Conservation (phyloP, 495 filamentous ascomycete genomes). For the Neurospora tetraspora region DNA sequence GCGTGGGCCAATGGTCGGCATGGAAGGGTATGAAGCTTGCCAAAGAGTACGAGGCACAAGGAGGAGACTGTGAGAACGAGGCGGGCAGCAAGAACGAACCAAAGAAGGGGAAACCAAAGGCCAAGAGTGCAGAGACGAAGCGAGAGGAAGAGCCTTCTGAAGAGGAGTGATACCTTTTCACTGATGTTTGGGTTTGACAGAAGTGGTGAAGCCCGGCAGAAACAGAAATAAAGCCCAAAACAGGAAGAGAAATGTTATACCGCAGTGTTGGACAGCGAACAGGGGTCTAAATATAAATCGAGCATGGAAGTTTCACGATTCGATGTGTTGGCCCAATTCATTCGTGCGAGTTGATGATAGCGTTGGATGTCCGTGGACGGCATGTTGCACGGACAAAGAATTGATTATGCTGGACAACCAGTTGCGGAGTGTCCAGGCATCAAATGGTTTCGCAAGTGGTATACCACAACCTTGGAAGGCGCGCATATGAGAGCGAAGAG, state of each 20-base stretch:
- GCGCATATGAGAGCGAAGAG: not conserved
- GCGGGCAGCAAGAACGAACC: conserved; percentile 43
- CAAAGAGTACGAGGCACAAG: conserved; percentile 44
- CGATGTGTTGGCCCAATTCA: not conserved
- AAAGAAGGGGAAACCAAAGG: conserved; percentile 34
- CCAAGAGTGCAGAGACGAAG: conserved; percentile 22
- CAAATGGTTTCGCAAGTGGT: not conserved
- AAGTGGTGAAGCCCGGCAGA: not conserved
- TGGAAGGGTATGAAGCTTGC: conserved; percentile 48
- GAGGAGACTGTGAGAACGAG: conserved; percentile 43
- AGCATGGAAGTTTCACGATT: not conserved
- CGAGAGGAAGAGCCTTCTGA: conserved; percentile 11
- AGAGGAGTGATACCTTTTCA: conserved; percentile 1
- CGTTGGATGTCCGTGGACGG: not conserved
- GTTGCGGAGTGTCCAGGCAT: not conserved
- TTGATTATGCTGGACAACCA: not conserved
- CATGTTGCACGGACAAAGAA: not conserved
- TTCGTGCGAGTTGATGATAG: not conserved
- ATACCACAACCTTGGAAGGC: not conserved
- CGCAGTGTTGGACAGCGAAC: not conserved
- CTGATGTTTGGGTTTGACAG: not conserved
- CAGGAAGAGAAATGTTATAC: not conserved
- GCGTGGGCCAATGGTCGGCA: conserved; percentile 45
- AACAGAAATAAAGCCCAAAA: not conserved
- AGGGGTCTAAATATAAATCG: not conserved